A percentile compares a stretch with the other conserved stretches of the same genome.
Evolutionary conservation across 1,284 basidiomycete genomes (phyloP).

Genomic region (Malassezia furfur): DNA sequence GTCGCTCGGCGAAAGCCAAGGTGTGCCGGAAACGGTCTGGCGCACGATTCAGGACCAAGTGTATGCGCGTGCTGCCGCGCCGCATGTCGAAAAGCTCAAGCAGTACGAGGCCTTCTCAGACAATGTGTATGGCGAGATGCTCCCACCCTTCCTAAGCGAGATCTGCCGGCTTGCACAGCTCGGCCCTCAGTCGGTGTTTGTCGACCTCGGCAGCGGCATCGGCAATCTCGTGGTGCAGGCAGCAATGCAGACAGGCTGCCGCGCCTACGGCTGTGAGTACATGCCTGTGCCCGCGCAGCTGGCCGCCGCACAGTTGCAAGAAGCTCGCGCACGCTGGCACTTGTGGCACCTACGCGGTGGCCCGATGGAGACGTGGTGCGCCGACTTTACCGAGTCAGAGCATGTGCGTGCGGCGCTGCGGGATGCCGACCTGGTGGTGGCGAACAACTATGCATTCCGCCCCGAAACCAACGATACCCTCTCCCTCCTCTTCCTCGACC

Average conservation of each 20-base stretch:
- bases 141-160: constrained; percentile 49
- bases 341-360: constrained; percentile 53
- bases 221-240: constrained; percentile 55
- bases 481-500: constrained; percentile 54
- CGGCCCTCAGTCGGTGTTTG: constrained; percentile 46
- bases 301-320: constrained; percentile 51
- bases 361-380: constrained; percentile 50
- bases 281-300: constrained; percentile 52
- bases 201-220: constrained; percentile 56
- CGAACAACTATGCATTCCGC: constrained; percentile 53
- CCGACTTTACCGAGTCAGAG: constrained; percentile 52
- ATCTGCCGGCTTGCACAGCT: constrained; percentile 47
- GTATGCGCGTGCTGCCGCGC: constrained; percentile 55
- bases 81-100: constrained; percentile 51
- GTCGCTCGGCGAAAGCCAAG: constrained; percentile 29
- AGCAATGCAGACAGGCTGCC: constrained; percentile 53
- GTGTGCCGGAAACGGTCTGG: constrained; percentile 51
- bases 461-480: constrained; percentile 53
- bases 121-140: constrained; percentile 50
- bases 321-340: constrained; percentile 51
- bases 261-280: constrained; percentile 53
- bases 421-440: constrained; percentile 54
- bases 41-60: constrained; percentile 52
- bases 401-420: constrained; percentile 46
- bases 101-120: constrained; percentile 50